Evolutionary conservation across 2,329 filamentous ascomycete genomes (phyloP).

Genomic region (Teratosphaeria nubilosa): DNA sequence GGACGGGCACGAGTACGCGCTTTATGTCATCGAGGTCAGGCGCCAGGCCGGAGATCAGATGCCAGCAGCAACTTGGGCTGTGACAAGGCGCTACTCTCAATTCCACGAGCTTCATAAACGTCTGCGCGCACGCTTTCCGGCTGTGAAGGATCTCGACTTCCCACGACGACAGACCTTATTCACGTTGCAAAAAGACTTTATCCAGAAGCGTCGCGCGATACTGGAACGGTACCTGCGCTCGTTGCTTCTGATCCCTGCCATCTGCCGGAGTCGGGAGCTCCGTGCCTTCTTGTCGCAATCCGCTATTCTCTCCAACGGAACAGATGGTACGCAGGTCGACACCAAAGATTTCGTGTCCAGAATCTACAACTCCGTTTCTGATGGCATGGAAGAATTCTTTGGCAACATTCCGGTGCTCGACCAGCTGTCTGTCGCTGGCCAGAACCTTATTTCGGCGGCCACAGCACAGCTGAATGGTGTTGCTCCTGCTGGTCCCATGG

Average conservation of each 20-base stretch:
- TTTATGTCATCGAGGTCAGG: constrained; percentile 88
- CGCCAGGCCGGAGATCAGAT: constrained; percentile 88
- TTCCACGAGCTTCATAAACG: constrained; percentile 93
- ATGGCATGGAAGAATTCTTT: constrained; percentile 95
- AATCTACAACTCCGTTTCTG: constrained; percentile 91
- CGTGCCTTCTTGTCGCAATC: constrained; percentile 84
- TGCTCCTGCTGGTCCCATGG: constrained; percentile 30
- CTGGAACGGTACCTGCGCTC: constrained; percentile 68
- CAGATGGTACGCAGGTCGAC: constrained; percentile 54
- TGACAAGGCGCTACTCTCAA: constrained; percentile 90
- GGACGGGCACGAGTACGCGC: constrained; percentile 83
- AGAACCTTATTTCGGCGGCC: constrained; percentile 75
- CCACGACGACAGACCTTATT: constrained; percentile 85
- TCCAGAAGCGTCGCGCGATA: constrained; percentile 75
- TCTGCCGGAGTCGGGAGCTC: constrained; percentile 86
- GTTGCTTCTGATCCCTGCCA: constrained; percentile 76
- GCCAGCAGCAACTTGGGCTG: constrained; percentile 88
- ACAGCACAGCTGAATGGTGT: constrained; percentile 40
- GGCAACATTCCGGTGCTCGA: constrained; percentile 94
- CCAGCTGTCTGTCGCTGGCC: constrained; percentile 82
- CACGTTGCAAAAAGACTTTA: constrained; percentile 91
- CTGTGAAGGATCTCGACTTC: constrained; percentile 82
- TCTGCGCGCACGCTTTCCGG: constrained; percentile 72
- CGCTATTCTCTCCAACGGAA: constrained; percentile 55
- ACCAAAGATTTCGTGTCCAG: constrained; percentile 75